Conservation (phyloP, 768 basidiomycete genomes). For the Porphyrellus cyaneotinctus region DNA sequence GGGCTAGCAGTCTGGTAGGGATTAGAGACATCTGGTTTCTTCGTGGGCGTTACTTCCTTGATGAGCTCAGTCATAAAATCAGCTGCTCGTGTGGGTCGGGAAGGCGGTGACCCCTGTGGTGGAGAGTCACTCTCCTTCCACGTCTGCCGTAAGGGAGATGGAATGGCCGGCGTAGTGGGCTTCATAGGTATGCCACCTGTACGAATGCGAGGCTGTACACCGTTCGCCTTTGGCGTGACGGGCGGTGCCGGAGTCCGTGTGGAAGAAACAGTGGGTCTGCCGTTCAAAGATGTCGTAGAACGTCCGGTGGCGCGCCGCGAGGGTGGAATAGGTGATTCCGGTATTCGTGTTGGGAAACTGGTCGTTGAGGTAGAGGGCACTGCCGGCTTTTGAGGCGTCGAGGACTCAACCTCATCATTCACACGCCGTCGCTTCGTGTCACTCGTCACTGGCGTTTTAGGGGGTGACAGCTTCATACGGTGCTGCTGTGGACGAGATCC, state of each 20-base stretch:
- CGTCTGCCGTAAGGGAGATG: conserved; percentile 73
- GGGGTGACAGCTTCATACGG: conserved; percentile 41
- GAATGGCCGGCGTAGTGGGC: conserved; percentile 58
- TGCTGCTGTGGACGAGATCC: conserved; percentile 48
- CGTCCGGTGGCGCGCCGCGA: conserved; percentile 25
- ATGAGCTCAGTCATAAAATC: conserved; percentile 66
- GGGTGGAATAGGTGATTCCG: conserved; percentile 34
- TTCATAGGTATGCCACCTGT: conserved; percentile 40
- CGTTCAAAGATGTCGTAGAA: conserved; percentile 27
- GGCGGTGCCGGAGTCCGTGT: conserved; percentile 22
- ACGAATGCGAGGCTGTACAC: conserved; percentile 35
- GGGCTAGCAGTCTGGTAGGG: conserved; percentile 76
- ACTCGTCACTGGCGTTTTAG: conserved; percentile 34
- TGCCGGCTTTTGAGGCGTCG: conserved; percentile 32
- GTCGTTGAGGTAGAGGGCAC: conserved; percentile 26
- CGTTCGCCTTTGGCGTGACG: conserved; percentile 27
- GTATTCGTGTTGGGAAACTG: conserved; percentile 20
- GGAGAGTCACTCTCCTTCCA: conserved; percentile 52
- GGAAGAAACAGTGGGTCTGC: conserved; percentile 21
- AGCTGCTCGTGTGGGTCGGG: conserved; percentile 58
- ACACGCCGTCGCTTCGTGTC: conserved; percentile 64
- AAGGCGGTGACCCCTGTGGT: conserved; percentile 30
- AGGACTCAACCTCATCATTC: conserved; percentile 40
- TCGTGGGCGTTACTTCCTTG: conserved; percentile 64
- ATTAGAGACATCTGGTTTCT: conserved; percentile 65